Conservation (phyloP, 1,139 yeast species). For the Pichia sp. region DNA sequence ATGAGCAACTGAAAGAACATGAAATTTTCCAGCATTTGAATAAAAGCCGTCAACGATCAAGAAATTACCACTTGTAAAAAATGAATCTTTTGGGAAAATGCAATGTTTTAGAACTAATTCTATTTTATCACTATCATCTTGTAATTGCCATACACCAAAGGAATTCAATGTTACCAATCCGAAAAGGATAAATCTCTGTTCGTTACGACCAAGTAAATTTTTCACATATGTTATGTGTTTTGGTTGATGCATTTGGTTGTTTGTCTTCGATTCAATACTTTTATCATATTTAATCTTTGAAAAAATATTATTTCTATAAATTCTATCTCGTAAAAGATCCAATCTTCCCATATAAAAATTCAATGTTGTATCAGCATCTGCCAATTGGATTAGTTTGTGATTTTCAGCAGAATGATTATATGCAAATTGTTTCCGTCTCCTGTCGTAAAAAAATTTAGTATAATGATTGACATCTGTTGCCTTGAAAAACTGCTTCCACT, state of each 20-base stretch:
- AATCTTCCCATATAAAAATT: constrained; percentile 46
- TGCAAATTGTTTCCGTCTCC: constrained; percentile 58
- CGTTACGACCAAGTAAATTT: constrained; percentile 80
- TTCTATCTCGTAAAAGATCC: constrained; percentile 57
- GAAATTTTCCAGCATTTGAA: constrained; percentile 62
- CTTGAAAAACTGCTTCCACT: constrained; percentile 71
- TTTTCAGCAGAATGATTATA: background rate
- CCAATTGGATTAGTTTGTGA: constrained; percentile 14
- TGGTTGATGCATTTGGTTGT: constrained; percentile 26
- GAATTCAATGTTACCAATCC: constrained; percentile 65
- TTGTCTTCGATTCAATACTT: constrained; percentile 33
- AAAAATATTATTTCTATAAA: constrained; percentile 74
- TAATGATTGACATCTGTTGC: constrained; percentile 61
- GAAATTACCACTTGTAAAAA: constrained; percentile 73
- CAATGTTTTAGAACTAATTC: constrained; percentile 65
- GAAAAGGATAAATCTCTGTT: constrained; percentile 65
- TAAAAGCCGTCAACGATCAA: constrained; percentile 83
- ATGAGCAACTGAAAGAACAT: constrained; percentile 72
- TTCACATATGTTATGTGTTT: constrained; percentile 69
- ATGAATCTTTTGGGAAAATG: constrained; percentile 59
- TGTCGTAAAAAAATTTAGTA: constrained; percentile 62
- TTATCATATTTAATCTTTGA: constrained; percentile 40
- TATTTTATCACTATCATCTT: constrained; percentile 77
- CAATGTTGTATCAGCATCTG: constrained; percentile 26
- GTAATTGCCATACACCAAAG: constrained; percentile 67